Conservation (phyloP, 441 rosid genomes). For the Caryocar brasiliense region DNA sequence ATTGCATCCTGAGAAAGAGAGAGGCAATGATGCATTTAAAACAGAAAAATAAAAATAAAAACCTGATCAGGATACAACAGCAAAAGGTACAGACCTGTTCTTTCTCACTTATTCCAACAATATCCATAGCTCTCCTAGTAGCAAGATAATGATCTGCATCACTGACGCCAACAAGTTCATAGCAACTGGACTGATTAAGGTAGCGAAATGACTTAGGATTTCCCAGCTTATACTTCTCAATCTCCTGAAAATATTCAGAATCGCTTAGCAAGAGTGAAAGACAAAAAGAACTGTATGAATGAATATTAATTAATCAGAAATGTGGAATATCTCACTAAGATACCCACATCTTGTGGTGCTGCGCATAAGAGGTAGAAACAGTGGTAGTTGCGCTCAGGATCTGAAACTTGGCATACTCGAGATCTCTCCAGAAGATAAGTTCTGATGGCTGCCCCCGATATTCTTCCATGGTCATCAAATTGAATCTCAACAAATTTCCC, state of each 20-base stretch:
- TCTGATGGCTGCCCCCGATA: constrained; percentile 96
- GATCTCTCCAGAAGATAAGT: constrained; percentile 92
- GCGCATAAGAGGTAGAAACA: constrained; percentile 89
- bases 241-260: constrained; percentile 42
- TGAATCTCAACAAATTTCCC: constrained; percentile 96
- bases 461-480: constrained; percentile 62
- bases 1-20: constrained; percentile 57
- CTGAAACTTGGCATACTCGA: constrained; percentile 89
- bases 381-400: constrained; percentile 86
- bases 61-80: constrained; percentile 1
- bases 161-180: constrained; percentile 55
- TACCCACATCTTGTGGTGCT: constrained; percentile 66
- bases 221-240: constrained; percentile 73
- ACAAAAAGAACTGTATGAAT: constrained; percentile 4
- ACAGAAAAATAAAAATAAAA: neutral
- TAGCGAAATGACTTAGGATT: constrained; percentile 79
- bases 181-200: constrained; percentile 88
- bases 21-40: constrained; percentile 1
- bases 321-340: constrained; percentile 1
- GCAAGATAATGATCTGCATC: constrained; percentile 70
- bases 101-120: constrained; percentile 64
- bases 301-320: constrained; percentile 3
- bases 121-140: constrained; percentile 81
- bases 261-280: constrained; percentile 12
- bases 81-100: constrained; percentile 59